Conservation (phyloP, 495 filamentous ascomycete species). For the Aspergillus olivimuriae region DNA sequence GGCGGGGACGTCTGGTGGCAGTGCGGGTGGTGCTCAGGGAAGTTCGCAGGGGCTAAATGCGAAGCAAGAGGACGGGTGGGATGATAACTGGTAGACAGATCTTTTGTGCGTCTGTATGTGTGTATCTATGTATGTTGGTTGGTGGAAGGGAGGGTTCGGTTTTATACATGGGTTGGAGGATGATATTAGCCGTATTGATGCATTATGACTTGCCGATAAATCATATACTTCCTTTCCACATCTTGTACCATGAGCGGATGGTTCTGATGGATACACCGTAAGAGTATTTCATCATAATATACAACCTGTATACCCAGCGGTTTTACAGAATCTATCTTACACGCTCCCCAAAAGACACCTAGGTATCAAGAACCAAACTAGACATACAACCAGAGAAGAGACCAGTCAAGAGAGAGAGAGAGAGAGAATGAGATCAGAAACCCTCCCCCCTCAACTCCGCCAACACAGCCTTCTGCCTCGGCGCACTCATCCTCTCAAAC, state of each 20-base stretch:
- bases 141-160: not conserved
- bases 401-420: too few relatives aligned
- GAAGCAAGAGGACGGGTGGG: constrained; percentile 52
- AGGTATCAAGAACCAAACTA: too few relatives aligned
- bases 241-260: too few relatives aligned
- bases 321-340: too few relatives aligned
- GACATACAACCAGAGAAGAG: not conserved
- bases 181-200: too few relatives aligned
- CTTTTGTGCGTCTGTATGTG: constrained; percentile 4
- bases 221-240: too few relatives aligned
- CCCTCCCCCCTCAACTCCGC: constrained; percentile 40
- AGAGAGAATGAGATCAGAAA: constrained; percentile 6
- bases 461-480: constrained; percentile 52
- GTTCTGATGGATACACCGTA: too few relatives aligned
- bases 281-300: too few relatives aligned
- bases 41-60: too few relatives aligned
- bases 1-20: constrained; percentile 32
- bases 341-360: too few relatives aligned
- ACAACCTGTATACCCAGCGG: too few relatives aligned
- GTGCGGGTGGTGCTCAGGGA: constrained; percentile 25
- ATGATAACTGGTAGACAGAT: constrained; percentile 56
- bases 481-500: constrained; percentile 77
- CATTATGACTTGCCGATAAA: too few relatives aligned
- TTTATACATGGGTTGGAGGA: not conserved
- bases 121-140: constrained; percentile 3